phyloP scores from a whole-genome alignment of 257 asterid genomes.

The Apocynum venetum region DNA sequence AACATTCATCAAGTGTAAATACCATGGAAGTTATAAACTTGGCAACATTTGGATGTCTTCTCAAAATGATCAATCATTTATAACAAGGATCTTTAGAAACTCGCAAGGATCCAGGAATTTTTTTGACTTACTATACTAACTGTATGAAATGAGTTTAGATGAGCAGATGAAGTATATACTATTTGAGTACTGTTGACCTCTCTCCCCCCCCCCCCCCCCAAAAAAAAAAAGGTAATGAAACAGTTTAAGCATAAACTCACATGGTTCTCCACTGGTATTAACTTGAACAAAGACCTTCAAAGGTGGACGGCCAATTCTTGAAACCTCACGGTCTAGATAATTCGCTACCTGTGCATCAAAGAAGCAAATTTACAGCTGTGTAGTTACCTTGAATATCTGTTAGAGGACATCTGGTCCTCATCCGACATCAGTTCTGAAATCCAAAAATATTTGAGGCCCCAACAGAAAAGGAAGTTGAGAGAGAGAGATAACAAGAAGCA shows the following conservation, averaged over 20 bases:
- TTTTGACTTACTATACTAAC: not conserved
- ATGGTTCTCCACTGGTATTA: slow-evolving; percentile 86
- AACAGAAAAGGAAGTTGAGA: not conserved
- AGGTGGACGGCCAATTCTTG: slow-evolving; percentile 63
- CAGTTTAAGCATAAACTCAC: slow-evolving; percentile 41
- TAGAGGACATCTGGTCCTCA: not conserved
- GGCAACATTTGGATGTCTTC: not conserved
- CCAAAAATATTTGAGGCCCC: not conserved
- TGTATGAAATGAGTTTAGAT: not conserved
- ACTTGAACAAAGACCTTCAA: slow-evolving; percentile 81
- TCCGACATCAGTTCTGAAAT: not conserved
- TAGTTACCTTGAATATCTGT: not conserved
- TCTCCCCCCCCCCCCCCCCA: not conserved
- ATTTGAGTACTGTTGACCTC: not conserved
- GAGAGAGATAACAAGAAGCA: too few species aligned
- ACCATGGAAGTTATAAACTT: not conserved
- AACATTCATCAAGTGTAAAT: not conserved
- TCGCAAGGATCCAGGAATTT: not conserved
- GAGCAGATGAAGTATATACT: not conserved
- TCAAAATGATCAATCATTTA: not conserved
- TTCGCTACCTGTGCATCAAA: slow-evolving; percentile 53
- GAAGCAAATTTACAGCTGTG: slow-evolving; percentile 6
- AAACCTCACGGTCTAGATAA: slow-evolving; percentile 68
- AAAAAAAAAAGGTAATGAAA: not conserved
- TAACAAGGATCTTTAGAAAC: not conserved